Percentiles rank a stretch among this genome's conserved stretches.
Evolutionary conservation across 2,329 filamentous ascomycete genomes (phyloP).

Genomic region (Cordyceps javanica): DNA sequence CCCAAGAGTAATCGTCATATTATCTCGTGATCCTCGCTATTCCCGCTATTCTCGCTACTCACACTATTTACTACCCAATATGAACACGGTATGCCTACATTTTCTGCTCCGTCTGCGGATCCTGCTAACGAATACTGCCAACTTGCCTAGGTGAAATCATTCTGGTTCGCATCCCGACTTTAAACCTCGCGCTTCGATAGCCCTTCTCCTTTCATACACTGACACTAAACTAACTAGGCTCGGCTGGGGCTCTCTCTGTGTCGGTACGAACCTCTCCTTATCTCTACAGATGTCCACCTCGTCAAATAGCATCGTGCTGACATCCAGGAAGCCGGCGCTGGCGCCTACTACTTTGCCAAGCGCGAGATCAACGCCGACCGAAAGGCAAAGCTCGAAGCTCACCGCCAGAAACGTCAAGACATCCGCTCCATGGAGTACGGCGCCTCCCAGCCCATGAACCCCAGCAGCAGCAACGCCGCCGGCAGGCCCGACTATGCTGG

Average conservation of each 20-base stretch:
- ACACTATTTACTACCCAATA: slow-evolving; percentile 25
- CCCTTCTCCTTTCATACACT: slow-evolving; percentile 9
- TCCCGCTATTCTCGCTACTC: too few relatives aligned
- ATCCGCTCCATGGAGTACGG: slow-evolving; percentile 49
- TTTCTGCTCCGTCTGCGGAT: not conserved
- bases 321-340: slow-evolving; percentile 66
- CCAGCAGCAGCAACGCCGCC: slow-evolving; percentile 21
- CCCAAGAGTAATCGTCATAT: too few relatives aligned
- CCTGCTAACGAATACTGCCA: not conserved
- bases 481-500: slow-evolving; percentile 38
- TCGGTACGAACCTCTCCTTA: slow-evolving; percentile 50
- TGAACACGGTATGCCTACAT: slow-evolving; percentile 49
- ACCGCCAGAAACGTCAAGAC: slow-evolving; percentile 56
- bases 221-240: slow-evolving; percentile 49
- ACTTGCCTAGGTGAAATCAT: slow-evolving; percentile 50
- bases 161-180: slow-evolving; percentile 46
- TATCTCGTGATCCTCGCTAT: too few relatives aligned
- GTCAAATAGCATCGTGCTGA: slow-evolving; percentile 14
- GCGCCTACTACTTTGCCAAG: slow-evolving; percentile 95
- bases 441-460: slow-evolving; percentile 28
- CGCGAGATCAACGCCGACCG: slow-evolving; percentile 88
- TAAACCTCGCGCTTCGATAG: not conserved
- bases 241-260: slow-evolving; percentile 85
- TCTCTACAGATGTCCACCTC: not conserved
- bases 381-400: slow-evolving; percentile 61